Conservation (phyloP, 352 stramenopile species). For the Globisporangium perplexum region DNA sequence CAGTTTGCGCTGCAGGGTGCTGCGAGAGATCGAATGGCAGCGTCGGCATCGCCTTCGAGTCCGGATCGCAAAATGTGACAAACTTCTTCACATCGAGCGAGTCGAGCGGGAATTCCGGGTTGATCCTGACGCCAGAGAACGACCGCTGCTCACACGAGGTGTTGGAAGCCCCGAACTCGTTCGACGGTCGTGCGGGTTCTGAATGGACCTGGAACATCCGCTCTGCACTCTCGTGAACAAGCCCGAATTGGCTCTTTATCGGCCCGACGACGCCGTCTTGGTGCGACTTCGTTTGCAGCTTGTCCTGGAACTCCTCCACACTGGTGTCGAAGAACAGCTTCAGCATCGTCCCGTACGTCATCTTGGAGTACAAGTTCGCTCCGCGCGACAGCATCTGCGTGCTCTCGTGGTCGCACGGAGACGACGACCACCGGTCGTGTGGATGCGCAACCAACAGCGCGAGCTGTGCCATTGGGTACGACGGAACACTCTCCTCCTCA, state of each 20-base stretch:
- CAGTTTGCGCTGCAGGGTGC: slow-evolving; percentile 88
- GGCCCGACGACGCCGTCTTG: slow-evolving; percentile 41
- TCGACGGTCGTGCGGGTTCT: not conserved
- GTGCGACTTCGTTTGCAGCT: slow-evolving; percentile 50
- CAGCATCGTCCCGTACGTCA: slow-evolving; percentile 65
- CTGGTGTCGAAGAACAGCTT: slow-evolving; percentile 83
- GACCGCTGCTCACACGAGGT: slow-evolving; percentile 61
- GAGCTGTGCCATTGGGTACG: slow-evolving; percentile 70
- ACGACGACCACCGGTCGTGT: slow-evolving; percentile 42
- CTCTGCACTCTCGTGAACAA: slow-evolving; percentile 42
- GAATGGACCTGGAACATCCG: slow-evolving; percentile 13
- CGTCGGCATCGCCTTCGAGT: slow-evolving; percentile 27
- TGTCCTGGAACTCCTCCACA: slow-evolving; percentile 58
- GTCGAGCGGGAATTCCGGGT: slow-evolving; percentile 70
- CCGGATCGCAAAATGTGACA: slow-evolving; percentile 70
- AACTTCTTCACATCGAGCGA: slow-evolving; percentile 62
- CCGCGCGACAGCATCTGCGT: slow-evolving; percentile 61
- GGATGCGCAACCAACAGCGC: slow-evolving; percentile 63
- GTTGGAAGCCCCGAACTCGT: slow-evolving; percentile 64
- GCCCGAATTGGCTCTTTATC: slow-evolving; percentile 65
- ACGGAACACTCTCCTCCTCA: slow-evolving; percentile 73
- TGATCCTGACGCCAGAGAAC: slow-evolving; percentile 37
- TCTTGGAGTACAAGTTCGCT: slow-evolving; percentile 80
- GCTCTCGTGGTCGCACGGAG: slow-evolving; percentile 66
- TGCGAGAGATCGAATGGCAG: slow-evolving; percentile 93